Evolutionary conservation across 208 protist species (phyloP), one percentile per base, ranked within the genome.

Genomic region (Leishmania mexicana): DNA sequence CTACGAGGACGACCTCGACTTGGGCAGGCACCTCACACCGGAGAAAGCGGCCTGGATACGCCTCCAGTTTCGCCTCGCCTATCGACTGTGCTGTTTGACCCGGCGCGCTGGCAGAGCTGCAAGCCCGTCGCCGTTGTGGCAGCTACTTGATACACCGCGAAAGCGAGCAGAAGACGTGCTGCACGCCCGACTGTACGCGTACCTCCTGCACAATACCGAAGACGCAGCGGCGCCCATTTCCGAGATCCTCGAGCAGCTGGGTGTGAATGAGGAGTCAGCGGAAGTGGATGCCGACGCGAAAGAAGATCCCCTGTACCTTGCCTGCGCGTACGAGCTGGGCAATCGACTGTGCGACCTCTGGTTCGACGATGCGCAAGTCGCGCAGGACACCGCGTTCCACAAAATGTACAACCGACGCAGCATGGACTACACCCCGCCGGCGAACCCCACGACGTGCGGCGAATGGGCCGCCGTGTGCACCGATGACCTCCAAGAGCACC

Each of bases 1-100:
- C 35, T 97, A 96, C 81, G 94, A 97, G 64, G 85, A 93, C 15
- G 65, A 95, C 70, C 83, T 96, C 19, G 95, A 96, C 80, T 83
- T 95, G 17, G 92, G 85, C 6, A 84, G 94, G 1, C 94, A 97
- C 73, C 85, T 96, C 19, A 86, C 86, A 13, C 84, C 83, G 1
- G 73, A 83, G 7, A 97, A 96, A 79, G 80, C 81, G 31, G 71
- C 19, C 17, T 97, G 96, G 88, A 83, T 97, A 47, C 73, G 81
- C 49, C 54, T 82, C 74, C 93, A 97, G 89, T 94, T 95, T 82
- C 78, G 85, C 3, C 79, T 76, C 13, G 93, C 90, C 13, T 78
- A 51, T 53, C 54, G 83, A 38, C 64, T 73, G 31, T 84, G 78
- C 24, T 74, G 78, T 2, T 17, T 49, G 17, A 54, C 71, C 28